Percentiles rank a stretch among this genome's conserved stretches.
phyloP scores from a whole-genome alignment of 129 eudicot genomes.

The Lactuca sativa region DNA sequence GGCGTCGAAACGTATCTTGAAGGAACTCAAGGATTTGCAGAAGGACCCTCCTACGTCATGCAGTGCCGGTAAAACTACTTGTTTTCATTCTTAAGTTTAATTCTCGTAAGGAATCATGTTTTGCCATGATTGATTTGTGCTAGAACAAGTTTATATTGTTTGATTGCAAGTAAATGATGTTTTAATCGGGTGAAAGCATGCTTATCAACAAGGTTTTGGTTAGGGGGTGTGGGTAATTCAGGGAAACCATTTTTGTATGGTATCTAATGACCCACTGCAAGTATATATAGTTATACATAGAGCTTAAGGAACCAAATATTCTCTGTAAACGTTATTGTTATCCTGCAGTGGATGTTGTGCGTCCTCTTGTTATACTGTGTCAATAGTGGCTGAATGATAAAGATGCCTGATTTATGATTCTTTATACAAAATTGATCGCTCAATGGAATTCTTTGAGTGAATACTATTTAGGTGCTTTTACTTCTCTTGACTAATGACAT shows the following conservation, averaged over 20 bases:
- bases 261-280: too few species aligned
- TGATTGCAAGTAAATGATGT: background rate
- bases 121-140: background rate
- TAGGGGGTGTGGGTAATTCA: background rate
- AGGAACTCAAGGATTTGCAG: slow-evolving; percentile 74
- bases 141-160: background rate
- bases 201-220: background rate
- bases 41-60: slow-evolving; percentile 65
- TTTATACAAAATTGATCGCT: too few species aligned
- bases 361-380: too few species aligned
- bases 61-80: slow-evolving; percentile 47
- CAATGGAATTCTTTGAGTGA: too few species aligned
- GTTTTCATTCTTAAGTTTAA: background rate
- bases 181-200: background rate
- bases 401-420: too few species aligned
- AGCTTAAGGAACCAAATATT: background rate
- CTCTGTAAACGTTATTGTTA: background rate
- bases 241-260: background rate
- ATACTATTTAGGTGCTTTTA: too few species aligned
- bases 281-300: too few species aligned
- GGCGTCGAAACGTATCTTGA: slow-evolving; percentile 66
- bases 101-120: background rate
- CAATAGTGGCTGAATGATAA: too few species aligned
- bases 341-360: background rate
- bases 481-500: too few species aligned